Conservation (phyloP, 495 filamentous ascomycete species). For the Letharia columbiana region DNA sequence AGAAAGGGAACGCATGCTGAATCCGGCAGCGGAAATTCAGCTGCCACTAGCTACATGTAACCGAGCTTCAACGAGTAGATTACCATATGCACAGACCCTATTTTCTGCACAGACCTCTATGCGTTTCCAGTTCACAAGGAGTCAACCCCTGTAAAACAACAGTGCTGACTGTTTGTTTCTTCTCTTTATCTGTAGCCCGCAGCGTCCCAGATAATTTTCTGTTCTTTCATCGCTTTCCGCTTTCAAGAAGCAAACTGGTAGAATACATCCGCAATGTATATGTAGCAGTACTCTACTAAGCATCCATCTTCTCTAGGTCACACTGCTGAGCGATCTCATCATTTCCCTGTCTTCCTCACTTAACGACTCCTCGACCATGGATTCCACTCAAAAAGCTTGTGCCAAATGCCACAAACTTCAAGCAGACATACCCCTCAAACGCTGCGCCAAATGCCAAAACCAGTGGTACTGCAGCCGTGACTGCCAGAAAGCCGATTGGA, state of each 20-base stretch:
- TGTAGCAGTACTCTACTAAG: neutral
- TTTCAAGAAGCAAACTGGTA: neutral
- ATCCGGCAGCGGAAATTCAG: too few relatives aligned
- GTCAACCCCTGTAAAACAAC: too few relatives aligned
- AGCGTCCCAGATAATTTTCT: too few relatives aligned
- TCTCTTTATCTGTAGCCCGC: neutral
- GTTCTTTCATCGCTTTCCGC: neutral
- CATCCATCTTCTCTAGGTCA: neutral
- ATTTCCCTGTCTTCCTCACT: neutral
- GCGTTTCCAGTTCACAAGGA: neutral
- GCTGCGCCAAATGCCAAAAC: conserved; percentile 35
- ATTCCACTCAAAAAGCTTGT: neutral
- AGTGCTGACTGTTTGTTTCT: neutral
- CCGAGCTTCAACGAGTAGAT: too few relatives aligned
- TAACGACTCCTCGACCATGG: neutral
- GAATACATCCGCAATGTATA: neutral
- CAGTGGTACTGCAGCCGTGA: conserved; percentile 38
- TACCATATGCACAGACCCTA: neutral
- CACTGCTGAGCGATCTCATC: neutral
- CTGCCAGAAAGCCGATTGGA: conserved; percentile 41
- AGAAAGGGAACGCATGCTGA: neutral
- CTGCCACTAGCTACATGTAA: too few relatives aligned
- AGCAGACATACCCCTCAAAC: conserved; percentile 24
- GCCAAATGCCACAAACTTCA: conserved; percentile 2
- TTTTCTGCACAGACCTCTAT: neutral